Conservation (phyloP, 208 protist species). For the Naegleria lovaniensis region DNA sequence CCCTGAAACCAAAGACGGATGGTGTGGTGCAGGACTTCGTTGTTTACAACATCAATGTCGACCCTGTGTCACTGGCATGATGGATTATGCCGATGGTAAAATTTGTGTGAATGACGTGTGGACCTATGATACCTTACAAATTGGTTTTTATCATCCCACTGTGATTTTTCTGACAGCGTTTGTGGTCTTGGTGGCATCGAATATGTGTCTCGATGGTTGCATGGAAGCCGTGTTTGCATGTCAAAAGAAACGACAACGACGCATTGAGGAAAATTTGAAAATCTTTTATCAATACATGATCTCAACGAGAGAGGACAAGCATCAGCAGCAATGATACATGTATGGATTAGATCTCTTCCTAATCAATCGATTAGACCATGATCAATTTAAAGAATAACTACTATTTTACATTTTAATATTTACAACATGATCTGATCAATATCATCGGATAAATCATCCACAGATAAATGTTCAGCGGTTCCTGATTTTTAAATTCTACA, state of each 20-base stretch:
- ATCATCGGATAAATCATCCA: neutral
- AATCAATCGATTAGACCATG: too few species aligned
- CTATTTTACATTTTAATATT: neutral
- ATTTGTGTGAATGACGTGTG: neutral
- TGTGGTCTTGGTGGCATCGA: neutral
- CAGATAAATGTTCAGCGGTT: neutral
- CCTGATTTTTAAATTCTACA: neutral
- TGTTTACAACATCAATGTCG: neutral
- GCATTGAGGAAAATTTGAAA: neutral
- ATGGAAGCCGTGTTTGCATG: neutral
- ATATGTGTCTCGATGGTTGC: neutral
- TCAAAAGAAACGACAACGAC: neutral
- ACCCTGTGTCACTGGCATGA: neutral
- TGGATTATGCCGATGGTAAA: slow-evolving; percentile 3
- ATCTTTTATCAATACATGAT: neutral
- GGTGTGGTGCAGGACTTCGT: neutral
- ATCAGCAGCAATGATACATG: too few species aligned
- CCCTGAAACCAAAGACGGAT: neutral
- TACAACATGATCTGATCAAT: neutral
- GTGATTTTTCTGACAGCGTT: neutral
- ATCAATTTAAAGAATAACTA: too few species aligned
- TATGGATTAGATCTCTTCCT: too few species aligned
- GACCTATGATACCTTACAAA: neutral
- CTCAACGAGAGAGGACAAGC: neutral
- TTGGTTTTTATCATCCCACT: neutral